Conservation (phyloP, 2,329 filamentous ascomycete species). For the Diaporthe sp. region DNA sequence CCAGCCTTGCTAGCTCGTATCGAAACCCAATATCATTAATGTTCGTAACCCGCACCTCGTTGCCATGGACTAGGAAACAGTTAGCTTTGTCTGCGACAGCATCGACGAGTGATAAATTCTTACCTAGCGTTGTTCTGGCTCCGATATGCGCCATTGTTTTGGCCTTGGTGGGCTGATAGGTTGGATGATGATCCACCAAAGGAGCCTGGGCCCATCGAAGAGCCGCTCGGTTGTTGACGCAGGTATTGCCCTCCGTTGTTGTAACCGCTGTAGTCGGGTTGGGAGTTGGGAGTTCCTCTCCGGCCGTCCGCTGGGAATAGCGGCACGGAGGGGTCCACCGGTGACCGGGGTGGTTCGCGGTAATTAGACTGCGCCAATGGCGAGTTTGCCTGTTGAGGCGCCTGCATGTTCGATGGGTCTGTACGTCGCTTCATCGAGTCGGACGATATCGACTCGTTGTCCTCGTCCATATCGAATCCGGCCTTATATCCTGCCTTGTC, state of each 20-base stretch:
- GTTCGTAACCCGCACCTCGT: slow-evolving; percentile 66
- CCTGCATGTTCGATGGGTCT: slow-evolving; percentile 42
- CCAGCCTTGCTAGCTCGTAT: slow-evolving; percentile 26
- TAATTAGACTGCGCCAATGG: slow-evolving; percentile 35
- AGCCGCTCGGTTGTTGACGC: slow-evolving; percentile 38
- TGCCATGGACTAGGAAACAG: slow-evolving; percentile 60
- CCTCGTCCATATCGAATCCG: slow-evolving; percentile 75
- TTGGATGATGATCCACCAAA: slow-evolving; percentile 47
- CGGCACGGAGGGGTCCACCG: slow-evolving; percentile 61
- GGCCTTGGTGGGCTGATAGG: slow-evolving; percentile 47
- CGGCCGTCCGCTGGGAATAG: slow-evolving; percentile 56
- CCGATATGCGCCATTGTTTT: slow-evolving; percentile 51
- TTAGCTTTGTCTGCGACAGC: slow-evolving; percentile 38
- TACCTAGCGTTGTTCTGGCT: slow-evolving; percentile 58
- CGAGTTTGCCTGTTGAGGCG: slow-evolving; percentile 31
- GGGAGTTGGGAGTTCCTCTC: slow-evolving; percentile 35
- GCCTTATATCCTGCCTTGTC: slow-evolving; percentile 73
- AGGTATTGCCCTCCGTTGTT: slow-evolving; percentile 39
- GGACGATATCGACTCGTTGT: slow-evolving; percentile 74
- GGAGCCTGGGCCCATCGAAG: slow-evolving; percentile 41
- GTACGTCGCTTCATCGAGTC: slow-evolving; percentile 61
- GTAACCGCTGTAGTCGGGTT: slow-evolving; percentile 41
- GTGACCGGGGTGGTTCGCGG: slow-evolving; percentile 52
- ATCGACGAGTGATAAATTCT: slow-evolving; percentile 37
- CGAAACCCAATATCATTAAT: slow-evolving; percentile 38